These are phyloP conservation scores for Euphorbia lathyris DNA, from an alignment of 345 rosid genomes.

Conservation along the genomic window DNA sequence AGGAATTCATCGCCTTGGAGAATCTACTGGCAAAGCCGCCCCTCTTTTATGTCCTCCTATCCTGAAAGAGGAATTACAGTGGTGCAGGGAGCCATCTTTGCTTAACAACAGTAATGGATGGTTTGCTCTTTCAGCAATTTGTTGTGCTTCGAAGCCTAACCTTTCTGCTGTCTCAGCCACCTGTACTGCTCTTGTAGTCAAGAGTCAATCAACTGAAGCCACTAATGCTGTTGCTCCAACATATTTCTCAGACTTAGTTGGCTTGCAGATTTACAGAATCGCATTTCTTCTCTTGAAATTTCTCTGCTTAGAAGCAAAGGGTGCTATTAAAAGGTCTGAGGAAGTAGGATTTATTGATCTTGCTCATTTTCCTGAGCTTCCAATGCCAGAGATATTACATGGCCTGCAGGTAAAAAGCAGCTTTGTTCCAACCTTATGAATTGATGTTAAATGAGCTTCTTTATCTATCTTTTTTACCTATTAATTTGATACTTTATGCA, in stretches of 20 bases:
- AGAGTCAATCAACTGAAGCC: slow-evolving; percentile 46
- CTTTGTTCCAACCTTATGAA: background rate
- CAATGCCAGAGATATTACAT: slow-evolving; percentile 90
- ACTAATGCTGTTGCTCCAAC: slow-evolving; percentile 45
- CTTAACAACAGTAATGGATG: slow-evolving; percentile 71
- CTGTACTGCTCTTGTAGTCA: slow-evolving; percentile 44
- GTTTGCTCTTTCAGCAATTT: slow-evolving; percentile 75
- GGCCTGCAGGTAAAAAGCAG: slow-evolving; percentile 67
- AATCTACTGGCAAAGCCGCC: slow-evolving; percentile 41
- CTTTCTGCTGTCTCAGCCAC: slow-evolving; percentile 34
- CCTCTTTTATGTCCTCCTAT: slow-evolving; percentile 62
- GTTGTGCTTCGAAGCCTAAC: slow-evolving; percentile 48
- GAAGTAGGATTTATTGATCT: slow-evolving; percentile 84
- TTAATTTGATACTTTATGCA: background rate
- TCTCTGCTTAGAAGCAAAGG: slow-evolving; percentile 80
- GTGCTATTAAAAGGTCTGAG: slow-evolving; percentile 79
- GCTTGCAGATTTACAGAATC: slow-evolving; percentile 72
- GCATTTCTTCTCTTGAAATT: slow-evolving; percentile 70
- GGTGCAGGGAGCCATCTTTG: slow-evolving; percentile 52
- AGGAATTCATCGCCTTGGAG: slow-evolving; percentile 62
- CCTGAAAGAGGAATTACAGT: slow-evolving; percentile 61
- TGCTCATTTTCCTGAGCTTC: slow-evolving; percentile 88
- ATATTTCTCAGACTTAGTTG: slow-evolving; percentile 69
- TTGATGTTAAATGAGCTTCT: background rate
- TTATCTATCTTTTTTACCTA: background rate